Conservation (phyloP, 495 filamentous ascomycete species). For the Xylaria sp. region DNA sequence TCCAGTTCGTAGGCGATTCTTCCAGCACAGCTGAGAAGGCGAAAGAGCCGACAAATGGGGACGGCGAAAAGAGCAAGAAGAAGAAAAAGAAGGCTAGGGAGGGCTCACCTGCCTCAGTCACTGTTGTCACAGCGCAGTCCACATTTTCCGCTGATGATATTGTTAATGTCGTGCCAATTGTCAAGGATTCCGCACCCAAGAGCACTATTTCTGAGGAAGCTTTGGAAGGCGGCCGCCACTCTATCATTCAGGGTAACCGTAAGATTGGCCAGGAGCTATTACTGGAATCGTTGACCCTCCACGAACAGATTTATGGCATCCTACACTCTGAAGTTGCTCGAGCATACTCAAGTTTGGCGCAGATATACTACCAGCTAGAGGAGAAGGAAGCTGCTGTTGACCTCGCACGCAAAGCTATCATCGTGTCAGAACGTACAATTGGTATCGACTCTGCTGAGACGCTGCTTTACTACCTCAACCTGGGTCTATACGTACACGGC, state of each 20-base stretch:
- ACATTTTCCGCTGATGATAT: constrained; percentile 87
- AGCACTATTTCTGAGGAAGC: constrained; percentile 94
- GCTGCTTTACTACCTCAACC: constrained; percentile 91
- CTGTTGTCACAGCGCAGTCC: constrained; percentile 53
- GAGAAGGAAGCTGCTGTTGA: constrained; percentile 96
- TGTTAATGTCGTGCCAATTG: constrained; percentile 86
- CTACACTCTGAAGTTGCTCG: constrained; percentile 96
- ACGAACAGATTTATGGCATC: constrained; percentile 99
- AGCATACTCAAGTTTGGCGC: constrained; percentile 92
- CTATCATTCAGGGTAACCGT: constrained; percentile 91
- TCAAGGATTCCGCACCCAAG: constrained; percentile 90
- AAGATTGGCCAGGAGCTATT: constrained; percentile 96
- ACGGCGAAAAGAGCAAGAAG: constrained; percentile 61
- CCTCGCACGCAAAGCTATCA: constrained; percentile 93
- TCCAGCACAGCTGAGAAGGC: constrained; percentile 38
- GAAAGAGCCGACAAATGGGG: constrained; percentile 42
- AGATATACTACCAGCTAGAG: constrained; percentile 93
- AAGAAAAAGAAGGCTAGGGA: constrained; percentile 77
- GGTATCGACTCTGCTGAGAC: constrained; percentile 95
- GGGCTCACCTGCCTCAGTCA: constrained; percentile 58
- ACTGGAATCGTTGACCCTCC: constrained; percentile 90
- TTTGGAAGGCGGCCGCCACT: constrained; percentile 92
- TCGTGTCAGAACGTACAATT: constrained; percentile 92
- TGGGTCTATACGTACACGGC: constrained; percentile 93
- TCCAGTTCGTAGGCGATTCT: constrained; percentile 64